Evolutionary conservation across 192 early-diverging fungal species (phyloP), one percentile per base, ranked within the genome.

Genomic region (Coemansia sp.): DNA sequence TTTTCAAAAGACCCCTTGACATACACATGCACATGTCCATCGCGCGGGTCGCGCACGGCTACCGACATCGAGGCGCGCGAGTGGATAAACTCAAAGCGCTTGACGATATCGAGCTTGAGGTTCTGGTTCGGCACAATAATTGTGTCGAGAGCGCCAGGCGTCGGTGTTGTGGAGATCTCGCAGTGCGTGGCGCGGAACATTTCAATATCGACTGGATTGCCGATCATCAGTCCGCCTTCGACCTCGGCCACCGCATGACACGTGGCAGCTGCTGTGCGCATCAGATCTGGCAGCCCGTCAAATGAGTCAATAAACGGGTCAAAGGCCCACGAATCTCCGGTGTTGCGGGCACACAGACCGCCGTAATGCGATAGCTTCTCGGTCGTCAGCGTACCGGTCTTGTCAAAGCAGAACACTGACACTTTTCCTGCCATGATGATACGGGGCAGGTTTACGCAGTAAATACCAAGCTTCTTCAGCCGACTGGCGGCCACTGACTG

Each of bases 1-100:
- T 84, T 85, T 78, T 93, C 91, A 68, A 90, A 91, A 3, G 91
- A 93, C 11, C 90, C 90, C 73, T 92, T 92, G 53, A 89, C 75
- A 70, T 82, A 91, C 8, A 89, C 86, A 57, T 88, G 86, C 10
- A 85, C 65, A 26, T 72, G 78, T 7, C 83, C 62, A 3, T 83
- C 83, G 7, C 26, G 56, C 2, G 81, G 56, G 56, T 93, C 90
- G 26, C 78, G 68, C 1, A 91, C 84, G 1, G 87, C 82, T 15
- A 87, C 88, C 0, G 87, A 85, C 86, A 91, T 91, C 31, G 88
- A 91, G 40, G 85, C 86, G 12, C 87, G 87, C 2, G 87, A 84
- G 52, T 90, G 89, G 25, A 85, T 85, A 83, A 94, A 94, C 57
- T 90, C 90, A 64, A 89, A 91, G 14, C 92, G 82, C 66, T 84